Percentiles rank a stretch among this genome's conserved stretches.
Evolutionary conservation across 2,329 filamentous ascomycete genomes (phyloP).

Genomic region (Tolypocladium inflatum): DNA sequence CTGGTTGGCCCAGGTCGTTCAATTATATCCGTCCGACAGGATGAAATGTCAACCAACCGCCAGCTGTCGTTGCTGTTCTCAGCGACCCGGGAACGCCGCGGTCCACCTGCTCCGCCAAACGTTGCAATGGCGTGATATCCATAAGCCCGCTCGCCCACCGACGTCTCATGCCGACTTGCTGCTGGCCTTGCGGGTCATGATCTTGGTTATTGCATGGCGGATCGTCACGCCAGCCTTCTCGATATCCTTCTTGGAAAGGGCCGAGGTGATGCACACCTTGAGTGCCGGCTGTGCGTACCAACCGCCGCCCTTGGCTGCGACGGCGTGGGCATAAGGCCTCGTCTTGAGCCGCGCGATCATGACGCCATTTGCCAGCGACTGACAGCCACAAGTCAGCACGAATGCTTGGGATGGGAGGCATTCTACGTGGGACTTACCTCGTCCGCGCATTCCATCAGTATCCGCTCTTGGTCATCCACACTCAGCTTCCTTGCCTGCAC

Average conservation of each 20-base stretch:
- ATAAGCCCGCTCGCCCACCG: not conserved
- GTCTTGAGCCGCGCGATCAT: constrained; percentile 81
- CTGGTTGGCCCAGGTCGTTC: not conserved
- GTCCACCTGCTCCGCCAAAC: not conserved
- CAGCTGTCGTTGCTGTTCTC: not conserved
- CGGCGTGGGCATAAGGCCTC: constrained; percentile 54
- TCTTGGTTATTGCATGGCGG: constrained; percentile 86
- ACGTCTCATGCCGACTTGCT: constrained; percentile 15
- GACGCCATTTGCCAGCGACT: constrained; percentile 81
- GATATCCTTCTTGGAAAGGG: constrained; percentile 84
- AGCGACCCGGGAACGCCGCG: not conserved
- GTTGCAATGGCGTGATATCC: not conserved
- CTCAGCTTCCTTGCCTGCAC: constrained; percentile 59
- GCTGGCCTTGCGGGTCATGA: constrained; percentile 60
- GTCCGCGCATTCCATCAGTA: constrained; percentile 89
- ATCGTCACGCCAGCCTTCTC: constrained; percentile 88
- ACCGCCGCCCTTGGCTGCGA: constrained; percentile 57
- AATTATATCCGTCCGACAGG: not conserved
- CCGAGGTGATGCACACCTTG: constrained; percentile 84
- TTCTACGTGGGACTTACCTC: constrained; percentile 55
- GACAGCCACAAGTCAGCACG: constrained; percentile 7
- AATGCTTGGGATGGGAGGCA: too few species aligned
- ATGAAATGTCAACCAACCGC: not conserved
- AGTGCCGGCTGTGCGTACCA: constrained; percentile 71
- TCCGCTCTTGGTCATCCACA: constrained; percentile 68